Conservation (phyloP, 768 basidiomycete species). For the Mycena venus region DNA sequence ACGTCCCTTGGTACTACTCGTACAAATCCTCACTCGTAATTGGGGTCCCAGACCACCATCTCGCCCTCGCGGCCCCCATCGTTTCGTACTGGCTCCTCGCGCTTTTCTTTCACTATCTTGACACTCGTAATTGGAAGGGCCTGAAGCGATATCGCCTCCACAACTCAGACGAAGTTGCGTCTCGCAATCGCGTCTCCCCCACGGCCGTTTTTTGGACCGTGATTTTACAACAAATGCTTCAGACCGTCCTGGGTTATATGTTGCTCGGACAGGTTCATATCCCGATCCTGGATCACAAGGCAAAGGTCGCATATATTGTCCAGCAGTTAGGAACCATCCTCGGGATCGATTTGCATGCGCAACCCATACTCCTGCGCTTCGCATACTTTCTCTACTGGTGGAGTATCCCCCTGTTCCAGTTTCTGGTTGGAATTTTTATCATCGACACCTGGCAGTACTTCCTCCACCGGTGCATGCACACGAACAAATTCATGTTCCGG, state of each 20-base stretch:
- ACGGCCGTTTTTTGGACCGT: slow-evolving; percentile 84
- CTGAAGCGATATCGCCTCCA: slow-evolving; percentile 91
- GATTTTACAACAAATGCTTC: slow-evolving; percentile 86
- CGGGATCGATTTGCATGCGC: slow-evolving; percentile 54
- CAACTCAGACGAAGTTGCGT: slow-evolving; percentile 82
- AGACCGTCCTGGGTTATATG: slow-evolving; percentile 84
- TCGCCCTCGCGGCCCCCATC: slow-evolving; percentile 83
- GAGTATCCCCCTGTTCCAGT: slow-evolving; percentile 81
- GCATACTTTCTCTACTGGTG: slow-evolving; percentile 92
- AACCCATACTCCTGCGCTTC: slow-evolving; percentile 54
- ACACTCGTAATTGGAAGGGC: slow-evolving; percentile 79
- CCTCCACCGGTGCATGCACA: slow-evolving; percentile 92
- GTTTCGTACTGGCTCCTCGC: slow-evolving; percentile 89
- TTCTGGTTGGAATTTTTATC: slow-evolving; percentile 86
- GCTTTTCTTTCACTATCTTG: slow-evolving; percentile 85
- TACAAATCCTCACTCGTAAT: slow-evolving; percentile 62
- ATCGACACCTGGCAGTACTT: slow-evolving; percentile 99
- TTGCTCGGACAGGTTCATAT: slow-evolving; percentile 62
- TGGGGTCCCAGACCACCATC: slow-evolving; percentile 74
- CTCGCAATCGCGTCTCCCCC: slow-evolving; percentile 81
- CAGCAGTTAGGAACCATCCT: slow-evolving; percentile 56
- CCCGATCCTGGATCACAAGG: slow-evolving; percentile 54
- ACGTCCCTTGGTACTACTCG: slow-evolving; percentile 70
- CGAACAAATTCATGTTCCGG: slow-evolving; percentile 91
- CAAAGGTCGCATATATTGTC: slow-evolving; percentile 57